Percentiles rank a stretch among this genome's conserved stretches.
These are phyloP conservation scores for Leishmania tropica DNA, from an alignment of 208 protist species.

Conservation along the genomic window DNA sequence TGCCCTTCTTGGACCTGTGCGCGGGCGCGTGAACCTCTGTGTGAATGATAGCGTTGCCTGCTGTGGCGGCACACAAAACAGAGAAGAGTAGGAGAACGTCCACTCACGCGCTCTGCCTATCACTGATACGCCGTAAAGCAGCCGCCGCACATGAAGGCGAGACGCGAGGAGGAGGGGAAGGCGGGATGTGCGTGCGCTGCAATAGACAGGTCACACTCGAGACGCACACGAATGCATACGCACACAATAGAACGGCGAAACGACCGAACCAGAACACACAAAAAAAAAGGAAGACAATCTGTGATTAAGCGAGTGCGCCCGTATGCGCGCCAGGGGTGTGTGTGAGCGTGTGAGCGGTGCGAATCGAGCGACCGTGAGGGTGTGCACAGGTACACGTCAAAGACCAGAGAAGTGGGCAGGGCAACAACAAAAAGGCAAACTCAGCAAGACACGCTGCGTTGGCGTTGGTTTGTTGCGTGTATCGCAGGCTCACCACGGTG, in stretches of 20 bases:
- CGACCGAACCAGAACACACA: neutral
- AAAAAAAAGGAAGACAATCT: neutral
- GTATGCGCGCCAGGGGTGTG: slow-evolving; percentile 2
- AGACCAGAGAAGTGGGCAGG: neutral
- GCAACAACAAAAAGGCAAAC: neutral
- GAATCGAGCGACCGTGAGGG: neutral
- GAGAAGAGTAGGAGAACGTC: neutral
- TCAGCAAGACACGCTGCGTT: neutral
- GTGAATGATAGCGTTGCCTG: neutral
- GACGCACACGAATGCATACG: neutral
- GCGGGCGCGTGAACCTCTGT: neutral
- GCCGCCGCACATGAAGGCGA: neutral
- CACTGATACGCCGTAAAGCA: neutral
- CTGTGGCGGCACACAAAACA: neutral
- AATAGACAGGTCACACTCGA: neutral
- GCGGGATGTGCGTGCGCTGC: neutral
- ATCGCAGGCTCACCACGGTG: neutral
- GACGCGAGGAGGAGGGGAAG: neutral
- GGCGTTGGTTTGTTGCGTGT: neutral
- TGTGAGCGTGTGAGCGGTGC: slow-evolving; percentile 6
- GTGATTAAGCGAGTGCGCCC: neutral
- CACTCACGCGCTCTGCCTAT: neutral
- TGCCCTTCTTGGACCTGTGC: neutral
- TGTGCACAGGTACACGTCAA: too few species aligned
- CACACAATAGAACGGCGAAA: neutral